Percentiles rank a stretch among this genome's conserved stretches.
These are phyloP conservation scores for Aleurites moluccanus DNA, from an alignment of 441 rosid genomes.

Conservation along the genomic window DNA sequence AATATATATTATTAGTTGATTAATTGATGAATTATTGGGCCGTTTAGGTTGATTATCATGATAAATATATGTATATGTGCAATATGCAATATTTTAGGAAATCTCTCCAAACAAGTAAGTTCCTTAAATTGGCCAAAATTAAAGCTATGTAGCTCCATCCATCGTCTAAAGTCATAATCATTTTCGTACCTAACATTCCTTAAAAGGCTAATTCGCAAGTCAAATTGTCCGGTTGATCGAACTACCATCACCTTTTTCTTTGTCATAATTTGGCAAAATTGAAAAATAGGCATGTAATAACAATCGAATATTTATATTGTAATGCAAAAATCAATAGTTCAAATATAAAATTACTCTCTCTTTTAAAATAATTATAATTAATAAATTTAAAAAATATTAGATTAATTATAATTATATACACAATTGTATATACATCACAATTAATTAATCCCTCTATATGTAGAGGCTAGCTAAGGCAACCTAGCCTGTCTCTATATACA, in stretches of 20 bases:
- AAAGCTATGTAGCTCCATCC: neutral
- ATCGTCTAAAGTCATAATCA: slow-evolving; percentile 5
- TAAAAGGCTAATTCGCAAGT: slow-evolving; percentile 1
- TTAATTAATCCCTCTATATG: too few relatives aligned
- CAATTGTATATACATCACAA: too few relatives aligned
- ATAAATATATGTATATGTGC: too few relatives aligned
- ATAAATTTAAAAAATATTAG: too few relatives aligned
- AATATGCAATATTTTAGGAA: slow-evolving; percentile 7
- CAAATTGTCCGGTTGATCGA: slow-evolving; percentile 20
- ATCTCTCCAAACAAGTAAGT: slow-evolving; percentile 16
- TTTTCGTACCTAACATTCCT: slow-evolving; percentile 17
- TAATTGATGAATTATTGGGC: too few relatives aligned
- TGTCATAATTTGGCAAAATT: slow-evolving; percentile 29
- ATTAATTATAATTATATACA: too few relatives aligned
- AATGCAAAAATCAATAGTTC: too few relatives aligned
- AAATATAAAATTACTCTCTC: too few relatives aligned
- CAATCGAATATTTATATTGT: too few relatives aligned
- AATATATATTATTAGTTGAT: too few relatives aligned
- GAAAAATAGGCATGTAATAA: neutral
- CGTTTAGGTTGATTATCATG: too few relatives aligned
- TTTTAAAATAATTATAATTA: too few relatives aligned
- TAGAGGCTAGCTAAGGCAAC: neutral
- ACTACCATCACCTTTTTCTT: slow-evolving; percentile 20
- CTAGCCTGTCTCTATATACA: neutral
- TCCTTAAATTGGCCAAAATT: slow-evolving; percentile 14